Base-by-base conservation (phyloP, 768 basidiomycete species). In the Rossbeevera mucosa region DNA sequence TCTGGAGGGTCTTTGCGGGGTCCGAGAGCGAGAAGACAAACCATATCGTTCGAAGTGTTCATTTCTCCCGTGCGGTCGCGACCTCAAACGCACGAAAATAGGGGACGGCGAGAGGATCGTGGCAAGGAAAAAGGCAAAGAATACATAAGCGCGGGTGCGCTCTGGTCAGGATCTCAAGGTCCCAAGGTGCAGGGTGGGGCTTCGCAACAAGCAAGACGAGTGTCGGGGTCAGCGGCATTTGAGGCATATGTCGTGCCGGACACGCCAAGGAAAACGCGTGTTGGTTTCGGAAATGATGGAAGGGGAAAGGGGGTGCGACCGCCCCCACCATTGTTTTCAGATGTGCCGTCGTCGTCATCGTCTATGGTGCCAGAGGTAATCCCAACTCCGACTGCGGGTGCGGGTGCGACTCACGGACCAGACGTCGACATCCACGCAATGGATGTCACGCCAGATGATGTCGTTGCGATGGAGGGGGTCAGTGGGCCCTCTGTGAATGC, bases 201-300 rank as follows among this genome's bases (percentile, higher is more conserved):
- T 26, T 36, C 38, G 33, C n/a, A 18, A 14, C 50, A 49, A 44
- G 42, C 5, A 11, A 41, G 59, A 2, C 48, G 63, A 26, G 51
- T 48, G 29, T 59, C 63, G 16, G 43, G 48, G 18, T 51, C 59
- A 13, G 48, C 53, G 7, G 31, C 28, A 28, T 64, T 64, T n/a
- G 50, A 56, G 50, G 42, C 56, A 25, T 65, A 33, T 41, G 63
- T 64, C 8, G 51, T 64, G 16, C 55, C 53, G 22, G 36, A 50
- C 7, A 31, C 52, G 18, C 48, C 50, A 9, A 51, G 11, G 50
- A 36, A n/a, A 31, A 11, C 12, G 5, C n/a, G 5, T n/a, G 22
- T 33, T 2, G 30, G 11, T 36, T 18, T n/a, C 22, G 20, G 8
- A 2, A 20, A 25, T 11, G 24, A 20, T 14, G 7, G 25, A 20